Conservation (phyloP, 495 filamentous ascomycete species). For the Aspergillus ostianus region DNA sequence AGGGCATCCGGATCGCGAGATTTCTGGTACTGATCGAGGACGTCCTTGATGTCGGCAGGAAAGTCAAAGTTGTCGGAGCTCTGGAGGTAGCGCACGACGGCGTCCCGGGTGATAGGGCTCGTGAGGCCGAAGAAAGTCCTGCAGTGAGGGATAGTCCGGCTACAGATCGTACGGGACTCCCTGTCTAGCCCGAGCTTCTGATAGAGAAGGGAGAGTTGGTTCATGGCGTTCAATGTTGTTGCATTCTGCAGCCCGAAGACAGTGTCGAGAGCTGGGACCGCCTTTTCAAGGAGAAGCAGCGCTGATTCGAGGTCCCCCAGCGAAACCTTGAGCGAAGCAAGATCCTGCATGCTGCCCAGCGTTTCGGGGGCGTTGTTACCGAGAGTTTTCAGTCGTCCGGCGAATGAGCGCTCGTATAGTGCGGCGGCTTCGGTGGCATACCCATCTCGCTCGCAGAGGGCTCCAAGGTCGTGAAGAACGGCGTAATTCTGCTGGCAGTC, state of each 20-base stretch:
- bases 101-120: constrained; percentile 26
- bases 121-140: constrained; percentile 26
- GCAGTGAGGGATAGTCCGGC: constrained; percentile 28
- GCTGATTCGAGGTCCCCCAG: constrained; percentile 31
- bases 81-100: constrained; percentile 27
- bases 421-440: constrained; percentile 33
- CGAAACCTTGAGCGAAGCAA: constrained; percentile 27
- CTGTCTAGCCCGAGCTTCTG: constrained; percentile 31
- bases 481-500: constrained; percentile 28
- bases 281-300: constrained; percentile 28
- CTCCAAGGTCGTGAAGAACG: constrained; percentile 27
- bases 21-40: constrained; percentile 27
- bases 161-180: constrained; percentile 23
- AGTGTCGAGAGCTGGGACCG: constrained; percentile 30
- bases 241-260: constrained; percentile 31
- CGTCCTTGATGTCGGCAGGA: constrained; percentile 26
- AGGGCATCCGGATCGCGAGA: constrained; percentile 25
- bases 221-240: constrained; percentile 30
- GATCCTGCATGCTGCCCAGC: constrained; percentile 31
- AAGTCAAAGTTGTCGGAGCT: constrained; percentile 33
- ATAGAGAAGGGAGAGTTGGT: constrained; percentile 28
- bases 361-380: constrained; percentile 33
- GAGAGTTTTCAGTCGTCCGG: constrained; percentile 28
- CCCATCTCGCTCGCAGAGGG: constrained; percentile 29
- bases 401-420: constrained; percentile 31